These are phyloP conservation scores for Saturnispora besseyi DNA, from an alignment of 805 yeast genomes.

Conservation along the genomic window DNA sequence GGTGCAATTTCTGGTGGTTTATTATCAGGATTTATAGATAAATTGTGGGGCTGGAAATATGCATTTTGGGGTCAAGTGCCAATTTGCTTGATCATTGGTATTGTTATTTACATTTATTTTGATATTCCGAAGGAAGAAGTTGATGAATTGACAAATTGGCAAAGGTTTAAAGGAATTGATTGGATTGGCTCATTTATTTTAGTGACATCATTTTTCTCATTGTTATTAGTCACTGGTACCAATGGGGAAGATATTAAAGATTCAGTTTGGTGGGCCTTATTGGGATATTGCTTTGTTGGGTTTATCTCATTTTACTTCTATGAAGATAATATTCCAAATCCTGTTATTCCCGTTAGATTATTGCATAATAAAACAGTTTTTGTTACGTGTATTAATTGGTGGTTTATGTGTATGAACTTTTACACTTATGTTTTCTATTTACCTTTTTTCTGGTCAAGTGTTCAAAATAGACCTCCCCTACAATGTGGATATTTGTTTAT, in stretches of 20 bases:
- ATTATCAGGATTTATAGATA: conserved; percentile 47
- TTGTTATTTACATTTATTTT: conserved; percentile 29
- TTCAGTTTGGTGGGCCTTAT: conserved; percentile 35
- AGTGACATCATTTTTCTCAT: conserved; percentile 46
- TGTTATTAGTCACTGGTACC: conserved; percentile 57
- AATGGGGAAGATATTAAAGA: conserved; percentile 39
- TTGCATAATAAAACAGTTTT: conserved; percentile 51
- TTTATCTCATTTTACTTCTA: conserved; percentile 38
- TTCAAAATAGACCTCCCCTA: conserved; percentile 16
- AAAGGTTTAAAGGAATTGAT: conserved; percentile 52
- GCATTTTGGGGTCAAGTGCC: conserved; percentile 47
- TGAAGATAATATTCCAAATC: conserved; percentile 43
- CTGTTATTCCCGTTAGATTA: conserved; percentile 54
- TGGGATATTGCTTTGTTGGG: conserved; percentile 28
- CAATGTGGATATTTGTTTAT: conserved; percentile 33
- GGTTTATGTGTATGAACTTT: conserved; percentile 60
- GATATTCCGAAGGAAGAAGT: conserved; percentile 3
- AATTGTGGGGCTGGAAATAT: conserved; percentile 54
- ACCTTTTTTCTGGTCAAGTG: conserved; percentile 45
- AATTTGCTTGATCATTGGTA: conserved; percentile 35
- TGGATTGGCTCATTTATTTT: conserved; percentile 55
- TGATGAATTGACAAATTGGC: conserved; percentile 32
- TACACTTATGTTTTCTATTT: conserved; percentile 55
- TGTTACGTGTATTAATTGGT: conserved; percentile 54
- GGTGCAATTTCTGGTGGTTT: conserved; percentile 71